These are phyloP conservation scores for Leishmania gerbilli DNA, from an alignment of 208 protist genomes.

Conservation along the genomic window DNA sequence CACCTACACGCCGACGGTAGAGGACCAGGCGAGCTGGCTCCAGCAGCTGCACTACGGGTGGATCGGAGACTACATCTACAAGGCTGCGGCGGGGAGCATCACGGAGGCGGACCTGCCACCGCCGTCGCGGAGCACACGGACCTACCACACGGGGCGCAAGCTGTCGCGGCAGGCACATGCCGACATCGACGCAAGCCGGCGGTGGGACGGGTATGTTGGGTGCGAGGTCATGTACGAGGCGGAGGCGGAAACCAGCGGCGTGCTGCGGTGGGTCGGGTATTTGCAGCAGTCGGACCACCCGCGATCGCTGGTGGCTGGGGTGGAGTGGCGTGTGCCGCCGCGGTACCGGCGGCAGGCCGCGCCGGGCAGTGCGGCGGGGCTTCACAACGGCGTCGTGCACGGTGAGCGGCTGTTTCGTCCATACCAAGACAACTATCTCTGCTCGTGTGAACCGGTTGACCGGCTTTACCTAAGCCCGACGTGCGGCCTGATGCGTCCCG, in stretches of 20 bases:
- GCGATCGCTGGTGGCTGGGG: constrained; percentile 35
- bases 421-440: constrained; percentile 8
- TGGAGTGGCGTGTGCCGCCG: constrained; percentile 50
- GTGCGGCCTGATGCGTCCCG: constrained; percentile 2
- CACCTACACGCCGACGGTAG: constrained; percentile 22
- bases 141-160: constrained; percentile 32
- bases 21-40: constrained; percentile 47
- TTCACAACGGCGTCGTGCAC: constrained; percentile 49
- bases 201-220: constrained; percentile 38
- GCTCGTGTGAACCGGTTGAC: constrained; percentile 45
- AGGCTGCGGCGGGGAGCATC: constrained; percentile 35
- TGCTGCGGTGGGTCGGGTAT: constrained; percentile 55
- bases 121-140: constrained; percentile 29
- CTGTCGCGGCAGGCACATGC: constrained; percentile 38
- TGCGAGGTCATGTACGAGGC: constrained; percentile 35
- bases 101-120: constrained; percentile 37
- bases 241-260: constrained; percentile 36
- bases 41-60: constrained; percentile 57
- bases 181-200: constrained; percentile 28
- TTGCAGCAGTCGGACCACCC: constrained; percentile 44
- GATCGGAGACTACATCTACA: constrained; percentile 53
- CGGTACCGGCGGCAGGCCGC: constrained; percentile 23
- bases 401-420: constrained; percentile 45
- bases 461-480: constrained; percentile 24
- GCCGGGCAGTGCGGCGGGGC: neutral